Percentiles rank a stretch among this genome's conserved stretches.
These are phyloP conservation scores for Zygosaccharomyces kombuchaensis DNA, from an alignment of 805 yeast species.

Conservation along the genomic window DNA sequence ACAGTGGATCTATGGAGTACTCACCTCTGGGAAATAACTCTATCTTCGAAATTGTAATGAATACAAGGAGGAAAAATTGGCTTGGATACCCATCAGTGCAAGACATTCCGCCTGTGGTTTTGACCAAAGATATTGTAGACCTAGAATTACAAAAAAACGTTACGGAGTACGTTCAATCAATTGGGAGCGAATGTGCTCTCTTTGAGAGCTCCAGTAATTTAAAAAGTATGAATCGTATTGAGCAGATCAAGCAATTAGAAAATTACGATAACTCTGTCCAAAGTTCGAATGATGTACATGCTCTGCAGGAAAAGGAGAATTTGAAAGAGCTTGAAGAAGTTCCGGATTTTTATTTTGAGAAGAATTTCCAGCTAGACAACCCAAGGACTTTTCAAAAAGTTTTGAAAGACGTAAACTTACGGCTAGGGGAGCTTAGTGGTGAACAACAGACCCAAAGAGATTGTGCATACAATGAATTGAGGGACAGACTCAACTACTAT, in stretches of 20 bases:
- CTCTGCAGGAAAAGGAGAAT: slow-evolving; percentile 21
- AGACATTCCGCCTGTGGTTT: slow-evolving; percentile 79
- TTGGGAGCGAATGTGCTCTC: slow-evolving; percentile 43
- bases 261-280: slow-evolving; percentile 7
- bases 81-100: slow-evolving; percentile 64
- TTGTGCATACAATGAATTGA: slow-evolving; percentile 54
- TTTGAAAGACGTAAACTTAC: slow-evolving; percentile 51
- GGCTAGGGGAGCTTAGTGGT: slow-evolving; percentile 30
- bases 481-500: slow-evolving; percentile 75
- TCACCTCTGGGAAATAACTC: slow-evolving; percentile 49
- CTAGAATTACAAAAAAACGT: slow-evolving; percentile 43
- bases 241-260: slow-evolving; percentile 38
- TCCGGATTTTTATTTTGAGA: slow-evolving; percentile 65
- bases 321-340: slow-evolving; percentile 34
- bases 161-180: slow-evolving; percentile 40
- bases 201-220: slow-evolving; percentile 42
- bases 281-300: slow-evolving; percentile 3
- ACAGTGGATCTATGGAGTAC: slow-evolving; percentile 32
- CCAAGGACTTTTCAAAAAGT: slow-evolving; percentile 79
- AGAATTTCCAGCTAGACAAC: slow-evolving; percentile 76
- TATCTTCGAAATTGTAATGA: slow-evolving; percentile 63
- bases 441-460: slow-evolving; percentile 36
- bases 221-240: slow-evolving; percentile 36
- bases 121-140: slow-evolving; percentile 46
- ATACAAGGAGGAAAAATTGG: slow-evolving; percentile 36